A percentile compares a stretch with the other conserved stretches of the same genome.
phyloP scores from a whole-genome alignment of 2,329 filamentous ascomycete species.

The Monosporascus sp. region DNA sequence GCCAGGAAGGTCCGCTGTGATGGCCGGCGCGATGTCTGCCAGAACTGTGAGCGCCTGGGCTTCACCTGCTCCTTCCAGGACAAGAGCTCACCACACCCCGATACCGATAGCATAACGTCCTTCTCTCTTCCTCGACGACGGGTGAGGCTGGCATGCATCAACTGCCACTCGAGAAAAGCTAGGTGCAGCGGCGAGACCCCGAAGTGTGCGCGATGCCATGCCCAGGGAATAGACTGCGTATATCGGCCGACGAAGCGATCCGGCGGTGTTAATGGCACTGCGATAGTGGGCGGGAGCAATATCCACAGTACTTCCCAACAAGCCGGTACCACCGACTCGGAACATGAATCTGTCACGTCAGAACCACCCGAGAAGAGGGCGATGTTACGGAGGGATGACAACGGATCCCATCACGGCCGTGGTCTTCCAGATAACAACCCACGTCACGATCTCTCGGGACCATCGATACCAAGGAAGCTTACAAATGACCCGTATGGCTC shows the following conservation, averaged over 20 bases:
- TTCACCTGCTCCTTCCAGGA: slow-evolving; percentile 55
- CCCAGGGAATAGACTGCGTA: slow-evolving; percentile 51
- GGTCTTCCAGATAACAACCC: slow-evolving; percentile 22
- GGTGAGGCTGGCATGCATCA: slow-evolving; percentile 52
- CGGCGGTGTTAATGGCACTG: slow-evolving; percentile 17
- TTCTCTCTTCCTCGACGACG: slow-evolving; percentile 47
- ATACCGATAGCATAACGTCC: slow-evolving; percentile 30
- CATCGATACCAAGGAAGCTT: slow-evolving; percentile 12
- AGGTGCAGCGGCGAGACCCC: slow-evolving; percentile 54
- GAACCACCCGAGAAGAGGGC: slow-evolving; percentile 28
- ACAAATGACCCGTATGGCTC: slow-evolving; percentile 19
- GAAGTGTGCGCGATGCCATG: slow-evolving; percentile 47
- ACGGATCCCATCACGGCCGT: slow-evolving; percentile 27
- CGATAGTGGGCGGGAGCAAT: slow-evolving; percentile 2
- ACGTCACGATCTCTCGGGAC: slow-evolving; percentile 12
- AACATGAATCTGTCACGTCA: slow-evolving; percentile 28
- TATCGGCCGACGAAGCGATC: slow-evolving; percentile 38
- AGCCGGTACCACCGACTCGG: slow-evolving; percentile 23
- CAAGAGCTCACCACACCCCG: slow-evolving; percentile 28
- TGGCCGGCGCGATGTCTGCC: slow-evolving; percentile 47
- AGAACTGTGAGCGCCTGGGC: slow-evolving; percentile 54
- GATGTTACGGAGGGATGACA: slow-evolving; percentile 25
- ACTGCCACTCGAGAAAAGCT: slow-evolving; percentile 54
- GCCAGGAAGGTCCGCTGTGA: slow-evolving; percentile 56
- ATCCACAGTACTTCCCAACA: slow-evolving; percentile 11